phyloP scores from a whole-genome alignment of 225 moss, liverwort and hornwort species.

The Thuidium tamariscinum region DNA sequence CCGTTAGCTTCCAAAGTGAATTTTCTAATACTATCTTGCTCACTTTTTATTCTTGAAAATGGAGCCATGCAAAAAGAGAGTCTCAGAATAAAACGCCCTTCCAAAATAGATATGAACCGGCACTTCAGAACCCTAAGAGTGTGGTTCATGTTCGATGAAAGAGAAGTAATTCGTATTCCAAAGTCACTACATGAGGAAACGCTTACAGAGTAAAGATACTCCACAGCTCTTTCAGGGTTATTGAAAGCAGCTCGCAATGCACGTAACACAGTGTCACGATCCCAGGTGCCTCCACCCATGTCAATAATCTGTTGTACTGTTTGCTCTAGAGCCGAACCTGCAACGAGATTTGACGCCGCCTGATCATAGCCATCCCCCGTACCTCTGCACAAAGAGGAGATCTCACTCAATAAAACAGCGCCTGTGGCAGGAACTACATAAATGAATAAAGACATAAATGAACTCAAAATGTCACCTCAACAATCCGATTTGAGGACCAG shows the following conservation, averaged over 20 bases:
- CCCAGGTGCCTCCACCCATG: slow-evolving; percentile 95
- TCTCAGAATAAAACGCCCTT: neutral
- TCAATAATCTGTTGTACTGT: slow-evolving; percentile 83
- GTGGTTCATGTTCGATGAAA: neutral
- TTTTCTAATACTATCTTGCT: neutral
- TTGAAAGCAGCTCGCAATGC: slow-evolving; percentile 92
- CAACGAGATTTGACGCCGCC: slow-evolving; percentile 90
- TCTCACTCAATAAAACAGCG: neutral
- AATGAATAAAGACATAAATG: neutral
- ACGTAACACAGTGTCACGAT: slow-evolving; percentile 7
- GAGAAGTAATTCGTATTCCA: neutral
- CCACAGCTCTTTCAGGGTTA: slow-evolving; percentile 91
- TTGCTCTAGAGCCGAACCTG: slow-evolving; percentile 62
- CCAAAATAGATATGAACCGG: neutral
- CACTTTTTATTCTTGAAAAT: neutral
- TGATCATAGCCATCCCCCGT: slow-evolving; percentile 68
- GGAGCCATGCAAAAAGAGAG: neutral
- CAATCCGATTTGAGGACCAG: neutral
- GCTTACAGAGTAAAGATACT: slow-evolving; percentile 88
- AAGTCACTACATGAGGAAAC: neutral
- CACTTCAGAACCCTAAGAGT: neutral
- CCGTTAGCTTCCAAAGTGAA: neutral
- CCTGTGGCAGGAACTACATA: neutral
- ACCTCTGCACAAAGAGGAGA: slow-evolving; percentile 13
- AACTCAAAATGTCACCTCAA: neutral